A percentile compares a stretch with the other conserved stretches of the same genome.
phyloP scores from a whole-genome alignment of 1,284 basidiomycete species.

The Rhizopogon hawkerae region DNA sequence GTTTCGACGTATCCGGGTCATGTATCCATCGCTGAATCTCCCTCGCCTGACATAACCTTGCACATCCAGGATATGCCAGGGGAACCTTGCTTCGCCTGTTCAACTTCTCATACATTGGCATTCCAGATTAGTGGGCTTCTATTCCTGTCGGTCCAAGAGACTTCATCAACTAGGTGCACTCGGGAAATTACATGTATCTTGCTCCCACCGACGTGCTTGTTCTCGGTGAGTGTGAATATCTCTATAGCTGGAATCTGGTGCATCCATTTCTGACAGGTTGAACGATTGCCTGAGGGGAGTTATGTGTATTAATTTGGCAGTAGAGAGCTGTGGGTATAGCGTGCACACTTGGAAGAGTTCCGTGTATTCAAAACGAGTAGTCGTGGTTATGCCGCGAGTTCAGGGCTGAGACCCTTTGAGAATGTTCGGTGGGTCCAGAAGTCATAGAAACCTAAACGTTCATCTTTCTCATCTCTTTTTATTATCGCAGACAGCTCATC shows the following conservation, averaged over 20 bases:
- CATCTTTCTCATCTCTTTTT: not conserved
- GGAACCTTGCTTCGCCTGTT: constrained; percentile 38
- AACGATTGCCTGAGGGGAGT: constrained; percentile 11
- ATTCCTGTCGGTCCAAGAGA: constrained; percentile 48
- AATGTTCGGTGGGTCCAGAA: too few species aligned
- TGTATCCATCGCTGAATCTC: constrained; percentile 26
- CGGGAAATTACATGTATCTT: constrained; percentile 29
- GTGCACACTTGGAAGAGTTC: constrained; percentile 4
- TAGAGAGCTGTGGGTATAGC: constrained; percentile 8
- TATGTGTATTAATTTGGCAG: not conserved
- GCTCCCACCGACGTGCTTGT: constrained; percentile 45
- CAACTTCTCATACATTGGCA: constrained; percentile 1
- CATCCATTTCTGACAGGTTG: constrained; percentile 47
- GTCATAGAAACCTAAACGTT: not conserved
- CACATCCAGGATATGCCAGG: too few species aligned
- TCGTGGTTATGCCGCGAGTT: not conserved
- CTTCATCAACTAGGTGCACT: too few species aligned
- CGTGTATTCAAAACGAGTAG: constrained; percentile 8
- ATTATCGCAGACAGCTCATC: not conserved
- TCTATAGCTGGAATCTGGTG: constrained; percentile 49
- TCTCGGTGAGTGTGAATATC: constrained; percentile 34
- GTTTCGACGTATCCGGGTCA: constrained; percentile 25
- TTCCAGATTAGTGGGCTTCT: too few species aligned
- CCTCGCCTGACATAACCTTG: constrained; percentile 34
- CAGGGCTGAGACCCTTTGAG: too few species aligned